A percentile compares a stretch with the other conserved stretches of the same genome.
These are phyloP conservation scores for Hippophae gyantsensis DNA, from an alignment of 306 rosid genomes.

Conservation along the genomic window DNA sequence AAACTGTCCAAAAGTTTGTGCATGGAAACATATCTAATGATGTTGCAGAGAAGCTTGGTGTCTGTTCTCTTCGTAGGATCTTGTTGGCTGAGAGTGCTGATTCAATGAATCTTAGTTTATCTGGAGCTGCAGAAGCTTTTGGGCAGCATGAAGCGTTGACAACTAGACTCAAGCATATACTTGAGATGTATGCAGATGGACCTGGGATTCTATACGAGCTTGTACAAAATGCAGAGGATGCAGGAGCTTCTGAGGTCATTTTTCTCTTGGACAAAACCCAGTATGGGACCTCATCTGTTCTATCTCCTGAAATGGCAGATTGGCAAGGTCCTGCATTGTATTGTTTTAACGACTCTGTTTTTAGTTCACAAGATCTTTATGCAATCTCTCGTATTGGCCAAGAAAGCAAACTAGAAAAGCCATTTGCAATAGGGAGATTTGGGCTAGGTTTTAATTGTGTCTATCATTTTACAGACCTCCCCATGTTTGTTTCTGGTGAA, in stretches of 20 bases:
- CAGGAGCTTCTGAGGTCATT: conserved; percentile 86
- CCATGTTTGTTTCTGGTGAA: conserved; percentile 94
- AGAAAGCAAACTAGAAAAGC: conserved; percentile 95
- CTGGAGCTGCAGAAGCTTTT: conserved; percentile 97
- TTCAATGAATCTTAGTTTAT: conserved; percentile 87
- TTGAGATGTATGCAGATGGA: conserved; percentile 99
- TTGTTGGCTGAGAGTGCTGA: conserved; percentile 95
- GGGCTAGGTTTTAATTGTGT: conserved; percentile 97
- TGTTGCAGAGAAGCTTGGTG: conserved; percentile 95
- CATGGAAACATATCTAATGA: conserved; percentile 95
- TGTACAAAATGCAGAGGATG: conserved; percentile 98
- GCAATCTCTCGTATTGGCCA: conserved; percentile 99
- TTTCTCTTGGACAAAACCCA: conserved; percentile 92
- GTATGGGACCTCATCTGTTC: conserved; percentile 87
- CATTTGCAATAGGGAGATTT: conserved; percentile 97
- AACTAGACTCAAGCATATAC: conserved; percentile 93
- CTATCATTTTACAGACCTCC: conserved; percentile 94
- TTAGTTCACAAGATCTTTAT: conserved; percentile 93
- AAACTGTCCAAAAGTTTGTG: conserved; percentile 71
- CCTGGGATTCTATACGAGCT: conserved; percentile 92
- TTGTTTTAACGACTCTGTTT: conserved; percentile 85
- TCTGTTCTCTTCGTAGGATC: conserved; percentile 82
- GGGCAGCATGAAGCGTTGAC: conserved; percentile 99
- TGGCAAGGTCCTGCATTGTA: conserved; percentile 99
- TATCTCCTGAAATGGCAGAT: conserved; percentile 98